A percentile compares a stretch with the other conserved stretches of the same genome.
phyloP scores from a whole-genome alignment of 23 red algal genomes.

The Gracilariopsis chorda region DNA sequence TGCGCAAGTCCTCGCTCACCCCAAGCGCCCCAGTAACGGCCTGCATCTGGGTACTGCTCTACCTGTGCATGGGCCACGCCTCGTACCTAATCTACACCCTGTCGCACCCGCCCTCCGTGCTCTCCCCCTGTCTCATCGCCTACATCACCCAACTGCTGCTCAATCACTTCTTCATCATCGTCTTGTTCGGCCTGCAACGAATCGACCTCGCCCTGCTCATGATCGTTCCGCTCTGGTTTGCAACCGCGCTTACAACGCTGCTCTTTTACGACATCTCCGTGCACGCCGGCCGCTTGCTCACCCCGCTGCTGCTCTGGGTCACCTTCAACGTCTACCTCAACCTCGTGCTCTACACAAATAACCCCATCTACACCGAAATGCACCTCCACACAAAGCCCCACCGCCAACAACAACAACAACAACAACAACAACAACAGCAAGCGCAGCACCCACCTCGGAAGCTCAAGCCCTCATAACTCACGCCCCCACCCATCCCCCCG shows the following conservation, averaged over 20 bases:
- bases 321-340: constrained; percentile 51
- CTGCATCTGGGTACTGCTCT: constrained; percentile 5
- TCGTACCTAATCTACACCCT: constrained; percentile 20
- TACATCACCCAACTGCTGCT: constrained; percentile 40
- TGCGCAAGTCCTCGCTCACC: constrained; percentile 38
- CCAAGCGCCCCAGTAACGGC: not conserved
- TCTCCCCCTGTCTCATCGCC: not conserved
- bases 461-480: not conserved
- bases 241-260: constrained; percentile 22
- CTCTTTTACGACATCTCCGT: constrained; percentile 25
- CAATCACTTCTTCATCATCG: constrained; percentile 60
- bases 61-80: constrained; percentile 44
- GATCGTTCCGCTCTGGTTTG: constrained; percentile 47
- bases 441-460: not conserved
- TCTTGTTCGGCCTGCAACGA: constrained; percentile 55
- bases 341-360: constrained; percentile 11
- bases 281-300: constrained; percentile 6
- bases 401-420: too few relatives aligned
- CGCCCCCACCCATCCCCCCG: not conserved
- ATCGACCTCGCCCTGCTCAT: constrained; percentile 55
- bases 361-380: constrained; percentile 44
- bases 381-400: not conserved
- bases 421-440: too few relatives aligned
- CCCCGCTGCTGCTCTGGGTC: constrained; percentile 42
- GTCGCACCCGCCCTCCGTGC: not conserved